A percentile compares a stretch with the other conserved stretches of the same genome.
These are phyloP conservation scores for Dictyostelium citrinum DNA, from an alignment of 78 protist species.

Conservation along the genomic window DNA sequence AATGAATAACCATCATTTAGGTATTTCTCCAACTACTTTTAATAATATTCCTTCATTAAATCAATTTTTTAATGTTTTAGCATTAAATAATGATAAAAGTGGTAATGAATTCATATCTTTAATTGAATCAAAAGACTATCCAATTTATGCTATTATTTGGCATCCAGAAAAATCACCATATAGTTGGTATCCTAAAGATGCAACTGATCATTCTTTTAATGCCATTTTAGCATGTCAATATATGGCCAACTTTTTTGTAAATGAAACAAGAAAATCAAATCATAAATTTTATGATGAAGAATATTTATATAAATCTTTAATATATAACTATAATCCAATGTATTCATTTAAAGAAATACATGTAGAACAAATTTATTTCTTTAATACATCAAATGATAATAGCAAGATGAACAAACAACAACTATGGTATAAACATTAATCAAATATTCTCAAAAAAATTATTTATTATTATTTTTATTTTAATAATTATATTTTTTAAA, in stretches of 20 bases:
- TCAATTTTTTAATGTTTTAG: conserved; percentile 54
- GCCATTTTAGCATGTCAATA: conserved; percentile 72
- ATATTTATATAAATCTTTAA: background rate
- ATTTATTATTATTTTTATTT: background rate
- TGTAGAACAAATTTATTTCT: background rate
- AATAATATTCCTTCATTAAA: background rate
- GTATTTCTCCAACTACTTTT: conserved; percentile 61
- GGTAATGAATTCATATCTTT: conserved; percentile 81
- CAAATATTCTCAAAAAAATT: background rate
- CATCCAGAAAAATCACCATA: conserved; percentile 89
- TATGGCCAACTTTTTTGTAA: conserved; percentile 65
- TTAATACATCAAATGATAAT: background rate
- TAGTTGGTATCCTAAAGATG: conserved; percentile 74
- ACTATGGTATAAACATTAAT: background rate
- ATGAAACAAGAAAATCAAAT: conserved; percentile 54
- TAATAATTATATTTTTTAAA: background rate
- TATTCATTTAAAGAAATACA: background rate
- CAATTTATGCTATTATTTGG: conserved; percentile 88
- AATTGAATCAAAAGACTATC: conserved; percentile 80
- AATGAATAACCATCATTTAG: conserved; percentile 84
- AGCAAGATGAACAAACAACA: too few relatives aligned
- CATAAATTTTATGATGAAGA: conserved; percentile 23
- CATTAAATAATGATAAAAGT: conserved; percentile 74
- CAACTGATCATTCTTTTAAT: conserved; percentile 39
- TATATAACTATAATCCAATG: conserved; percentile 72